Evolutionary conservation across 805 yeast genomes (phyloP).

Genomic region (Candida nonsorbophila): DNA sequence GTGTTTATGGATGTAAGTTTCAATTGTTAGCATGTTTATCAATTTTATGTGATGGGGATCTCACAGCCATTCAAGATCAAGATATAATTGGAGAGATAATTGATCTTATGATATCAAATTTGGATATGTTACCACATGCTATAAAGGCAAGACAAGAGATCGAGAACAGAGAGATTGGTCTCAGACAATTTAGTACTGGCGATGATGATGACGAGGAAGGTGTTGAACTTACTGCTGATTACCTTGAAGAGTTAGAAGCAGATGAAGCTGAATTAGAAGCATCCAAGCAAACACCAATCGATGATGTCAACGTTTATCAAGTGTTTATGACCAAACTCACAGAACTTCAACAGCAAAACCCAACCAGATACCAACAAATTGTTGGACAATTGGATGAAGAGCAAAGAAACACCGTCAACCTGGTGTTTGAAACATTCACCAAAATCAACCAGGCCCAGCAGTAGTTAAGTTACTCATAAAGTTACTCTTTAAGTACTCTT

Average conservation of each 20-base stretch:
- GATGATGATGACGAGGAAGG: slow-evolving; percentile 22
- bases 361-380: slow-evolving; percentile 43
- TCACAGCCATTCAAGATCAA: slow-evolving; percentile 21
- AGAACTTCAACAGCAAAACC: slow-evolving; percentile 44
- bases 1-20: slow-evolving; percentile 52
- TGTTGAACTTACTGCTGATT: slow-evolving; percentile 27
- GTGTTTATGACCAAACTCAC: slow-evolving; percentile 55
- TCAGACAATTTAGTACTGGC: slow-evolving; percentile 19
- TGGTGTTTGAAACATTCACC: slow-evolving; percentile 8
- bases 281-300: slow-evolving; percentile 72
- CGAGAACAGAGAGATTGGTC: slow-evolving; percentile 31
- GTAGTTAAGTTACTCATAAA: neutral
- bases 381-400: slow-evolving; percentile 34
- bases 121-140: slow-evolving; percentile 45
- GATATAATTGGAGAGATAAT: slow-evolving; percentile 32
- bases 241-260: slow-evolving; percentile 38
- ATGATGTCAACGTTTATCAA: slow-evolving; percentile 64
- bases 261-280: slow-evolving; percentile 82
- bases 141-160: slow-evolving; percentile 43
- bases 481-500: neutral
- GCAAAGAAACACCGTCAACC: slow-evolving; percentile 20
- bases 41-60: slow-evolving; percentile 26
- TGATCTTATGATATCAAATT: slow-evolving; percentile 34
- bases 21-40: slow-evolving; percentile 45
- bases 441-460: neutral